Percentiles rank a stretch among this genome's conserved stretches.
Conservation (phyloP, 108 stramenopile species). For the Discostella pseudostelligera region DNA sequence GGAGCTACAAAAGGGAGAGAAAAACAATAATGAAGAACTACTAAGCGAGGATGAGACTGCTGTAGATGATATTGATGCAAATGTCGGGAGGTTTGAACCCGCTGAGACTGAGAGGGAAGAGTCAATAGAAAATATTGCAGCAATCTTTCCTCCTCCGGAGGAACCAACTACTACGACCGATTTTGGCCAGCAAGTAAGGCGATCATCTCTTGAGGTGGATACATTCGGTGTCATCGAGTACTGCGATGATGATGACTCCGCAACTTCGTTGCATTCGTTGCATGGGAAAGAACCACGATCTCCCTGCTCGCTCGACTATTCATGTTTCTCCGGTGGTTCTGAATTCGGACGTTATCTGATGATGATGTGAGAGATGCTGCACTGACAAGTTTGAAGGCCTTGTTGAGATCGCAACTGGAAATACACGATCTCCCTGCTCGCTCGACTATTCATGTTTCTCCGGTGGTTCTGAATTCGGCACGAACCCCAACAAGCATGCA, state of each 20-base stretch:
- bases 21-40: slow-evolving; percentile 1
- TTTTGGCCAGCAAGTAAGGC: too few relatives aligned
- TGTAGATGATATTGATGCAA: slow-evolving; percentile 12
- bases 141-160: too few relatives aligned
- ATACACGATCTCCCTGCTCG: slow-evolving; percentile 15
- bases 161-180: neutral
- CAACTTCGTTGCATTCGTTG: slow-evolving; percentile 7
- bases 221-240: slow-evolving; percentile 4
- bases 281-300: too few relatives aligned
- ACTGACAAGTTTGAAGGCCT: too few relatives aligned
- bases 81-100: neutral
- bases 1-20: neutral
- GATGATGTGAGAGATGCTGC: too few relatives aligned
- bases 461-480: slow-evolving; percentile 1
- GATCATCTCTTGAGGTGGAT: too few relatives aligned
- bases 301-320: slow-evolving; percentile 40
- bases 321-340: slow-evolving; percentile 17
- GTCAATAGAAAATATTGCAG: neutral
- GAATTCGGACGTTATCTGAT: slow-evolving; percentile 1
- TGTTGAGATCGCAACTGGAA: too few relatives aligned
- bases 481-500: neutral
- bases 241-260: neutral
- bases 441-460: slow-evolving; percentile 43
- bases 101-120: too few relatives aligned
- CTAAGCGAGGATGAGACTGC: neutral